Percentiles rank a stretch among this genome's conserved stretches.
phyloP scores from a whole-genome alignment of 192 early-diverging fungal species.

The Entomortierella beljakovae region DNA sequence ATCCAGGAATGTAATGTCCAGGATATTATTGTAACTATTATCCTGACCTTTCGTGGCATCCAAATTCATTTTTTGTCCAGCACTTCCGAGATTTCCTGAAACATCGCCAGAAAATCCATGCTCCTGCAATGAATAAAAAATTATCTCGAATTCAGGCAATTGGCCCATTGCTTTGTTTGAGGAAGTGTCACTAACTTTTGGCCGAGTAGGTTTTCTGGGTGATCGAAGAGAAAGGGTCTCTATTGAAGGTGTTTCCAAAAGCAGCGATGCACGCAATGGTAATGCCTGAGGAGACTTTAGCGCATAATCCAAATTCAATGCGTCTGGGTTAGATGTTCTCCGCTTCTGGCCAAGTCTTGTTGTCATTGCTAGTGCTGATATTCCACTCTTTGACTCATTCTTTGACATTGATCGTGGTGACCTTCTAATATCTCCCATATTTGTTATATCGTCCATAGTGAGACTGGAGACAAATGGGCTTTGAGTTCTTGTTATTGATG shows the following conservation, averaged over 20 bases:
- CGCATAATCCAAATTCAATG: neutral
- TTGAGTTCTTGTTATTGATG: neutral
- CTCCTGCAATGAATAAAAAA: constrained; percentile 15
- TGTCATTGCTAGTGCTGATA: neutral
- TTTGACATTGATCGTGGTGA: neutral
- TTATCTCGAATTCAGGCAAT: constrained; percentile 1
- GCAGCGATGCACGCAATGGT: neutral
- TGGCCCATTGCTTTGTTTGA: too few species aligned
- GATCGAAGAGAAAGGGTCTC: too few species aligned
- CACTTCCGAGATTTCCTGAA: neutral
- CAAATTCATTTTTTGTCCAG: neutral
- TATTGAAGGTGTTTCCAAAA: neutral
- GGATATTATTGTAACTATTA: constrained; percentile 8
- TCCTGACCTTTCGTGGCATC: too few species aligned
- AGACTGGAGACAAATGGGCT: neutral
- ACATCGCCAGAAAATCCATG: neutral
- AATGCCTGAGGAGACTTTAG: neutral
- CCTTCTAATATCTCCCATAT: neutral
- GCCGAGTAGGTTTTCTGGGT: too few species aligned
- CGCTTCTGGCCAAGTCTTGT: constrained; percentile 11
- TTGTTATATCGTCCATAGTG: neutral
- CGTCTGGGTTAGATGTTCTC: neutral
- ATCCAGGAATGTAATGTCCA: constrained; percentile 14
- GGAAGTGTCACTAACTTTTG: too few species aligned
- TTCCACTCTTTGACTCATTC: too few species aligned